Evolutionary conservation across 2,329 filamentous ascomycete genomes (phyloP), one percentile per base, ranked within the genome.

Genomic region (Tolypocladium ophioglossoides): DNA sequence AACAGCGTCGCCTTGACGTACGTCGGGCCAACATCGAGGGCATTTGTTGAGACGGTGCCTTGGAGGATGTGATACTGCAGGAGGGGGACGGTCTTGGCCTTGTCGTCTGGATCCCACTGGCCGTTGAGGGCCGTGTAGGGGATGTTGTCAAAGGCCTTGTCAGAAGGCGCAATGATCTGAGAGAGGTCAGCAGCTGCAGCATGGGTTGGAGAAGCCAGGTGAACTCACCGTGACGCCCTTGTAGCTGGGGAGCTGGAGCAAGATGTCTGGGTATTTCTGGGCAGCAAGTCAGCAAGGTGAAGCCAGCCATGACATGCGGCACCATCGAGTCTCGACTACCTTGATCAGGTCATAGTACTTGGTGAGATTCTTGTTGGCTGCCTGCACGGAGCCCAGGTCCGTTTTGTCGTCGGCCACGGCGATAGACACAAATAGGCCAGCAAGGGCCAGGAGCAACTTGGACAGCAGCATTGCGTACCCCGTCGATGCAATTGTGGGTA

Each of bases 31-130:
- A 63, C 56, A 2, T 65, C 56, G 38, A 79, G 68, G 20, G 63
- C 64, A 9, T 62, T 66, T 7, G 70, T 70, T 5, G 66, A 61
- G 14, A 84, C 72, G 16, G 74, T 75, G 50, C 75, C 77, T 51
- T 76, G 71, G 30, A 86, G 70, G 51, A 86, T 76, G 67, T 87
- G 83, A 66, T 87, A 87, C 51, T 76, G 69, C 6, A 87, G 73
- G 35, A 86, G 73, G 37, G 68, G 66, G n/a, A 73, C 66, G 4
- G 74, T 69, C 10, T 79, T 70, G 40, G 70, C 68, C 51, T 67
- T 63, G 60, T 78, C 66, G 6, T 79, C 70, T 10, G 71, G 64
- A 10, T 72, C 67, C 64, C 72, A 77, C n/a, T 78, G 61, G 51
- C 73, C 72, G 30, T 71, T 69, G 39, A 82, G 68, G 11, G 74